Conservation (phyloP, 352 stramenopile species). For the Blastocystis hominis region DNA sequence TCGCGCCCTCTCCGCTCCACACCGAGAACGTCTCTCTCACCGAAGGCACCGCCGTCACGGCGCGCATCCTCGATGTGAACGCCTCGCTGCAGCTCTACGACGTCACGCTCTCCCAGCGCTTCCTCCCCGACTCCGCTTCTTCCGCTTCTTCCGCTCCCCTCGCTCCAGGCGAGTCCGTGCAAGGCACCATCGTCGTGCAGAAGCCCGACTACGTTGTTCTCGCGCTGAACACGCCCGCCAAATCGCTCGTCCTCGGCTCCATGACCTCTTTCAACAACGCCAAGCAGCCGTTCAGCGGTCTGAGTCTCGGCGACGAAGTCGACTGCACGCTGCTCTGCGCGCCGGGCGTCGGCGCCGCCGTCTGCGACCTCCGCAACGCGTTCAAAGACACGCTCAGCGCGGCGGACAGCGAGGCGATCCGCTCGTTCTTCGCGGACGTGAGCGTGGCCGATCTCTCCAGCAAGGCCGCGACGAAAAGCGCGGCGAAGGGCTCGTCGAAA, state of each 20-base stretch:
- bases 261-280: not conserved
- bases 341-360: not conserved
- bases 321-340: not conserved
- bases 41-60: conserved; percentile 26
- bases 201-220: conserved; percentile 22
- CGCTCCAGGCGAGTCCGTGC: not conserved
- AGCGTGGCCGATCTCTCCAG: not conserved
- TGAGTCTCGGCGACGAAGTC: not conserved
- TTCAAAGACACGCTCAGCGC: not conserved
- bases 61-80: conserved; percentile 43
- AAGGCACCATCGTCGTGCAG: not conserved
- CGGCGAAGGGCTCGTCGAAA: not conserved
- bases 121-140: not conserved
- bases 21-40: not conserved
- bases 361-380: not conserved
- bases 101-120: not conserved
- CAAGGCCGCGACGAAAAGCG: not conserved
- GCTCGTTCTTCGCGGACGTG: not conserved
- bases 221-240: not conserved
- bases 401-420: not conserved
- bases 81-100: conserved; percentile 13
- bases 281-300: not conserved
- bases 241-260: not conserved
- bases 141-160: not conserved
- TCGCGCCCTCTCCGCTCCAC: conserved; percentile 15